Base-by-base conservation (phyloP, 1,284 basidiomycete genomes). In the Fomitopsis palustris region DNA sequence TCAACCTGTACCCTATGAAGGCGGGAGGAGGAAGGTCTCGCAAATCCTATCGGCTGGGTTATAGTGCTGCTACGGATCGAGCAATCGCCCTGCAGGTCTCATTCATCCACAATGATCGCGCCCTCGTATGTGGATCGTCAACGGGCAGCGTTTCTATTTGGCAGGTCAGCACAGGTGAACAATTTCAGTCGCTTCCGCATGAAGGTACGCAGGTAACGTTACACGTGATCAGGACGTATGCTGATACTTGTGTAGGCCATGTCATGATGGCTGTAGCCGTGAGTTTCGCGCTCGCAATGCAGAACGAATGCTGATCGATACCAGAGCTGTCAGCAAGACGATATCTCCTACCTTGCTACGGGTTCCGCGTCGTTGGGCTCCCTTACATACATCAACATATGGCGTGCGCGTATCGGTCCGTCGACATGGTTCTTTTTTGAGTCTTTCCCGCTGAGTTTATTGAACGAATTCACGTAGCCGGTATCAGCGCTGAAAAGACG, bases 61-160 rank as follows among this genome's bases (percentile, higher is more conserved):
- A 17, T 9, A 14, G 27, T 27, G 21, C 23, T 17, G n/a, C 6
- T 16, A 6, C 53, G 23, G 23, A 16, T 9, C 2, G 19, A 21
- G 21, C 17, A n/a, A 9, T 33, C 35, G n/a, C 23, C 10, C 19
- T 55, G 7, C 53, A 55, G 19, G 39, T 55, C 5, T 4, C 39
- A 4, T 55, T 42, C 19, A 12, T 55, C 5, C 53, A 42, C 29
- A 5, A 29, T 5, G 37, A 37, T 5, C 53, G 27, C 14, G 53
- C 53, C 14, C 14, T 55, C 8, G 53, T 42, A 17, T 55, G 53
- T 25, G 53, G 53, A 5, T 42, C 53, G n/a, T 23, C 53, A 16
- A 55, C 53, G 17, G 53, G 53, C 10, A 55, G 29, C 17, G 53
- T 55, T 19, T 55, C 37, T 21, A 42, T 55, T 2, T 55, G 53